Conservation (phyloP, 2,329 filamentous ascomycete genomes). For the Fusarium subtropicale region DNA sequence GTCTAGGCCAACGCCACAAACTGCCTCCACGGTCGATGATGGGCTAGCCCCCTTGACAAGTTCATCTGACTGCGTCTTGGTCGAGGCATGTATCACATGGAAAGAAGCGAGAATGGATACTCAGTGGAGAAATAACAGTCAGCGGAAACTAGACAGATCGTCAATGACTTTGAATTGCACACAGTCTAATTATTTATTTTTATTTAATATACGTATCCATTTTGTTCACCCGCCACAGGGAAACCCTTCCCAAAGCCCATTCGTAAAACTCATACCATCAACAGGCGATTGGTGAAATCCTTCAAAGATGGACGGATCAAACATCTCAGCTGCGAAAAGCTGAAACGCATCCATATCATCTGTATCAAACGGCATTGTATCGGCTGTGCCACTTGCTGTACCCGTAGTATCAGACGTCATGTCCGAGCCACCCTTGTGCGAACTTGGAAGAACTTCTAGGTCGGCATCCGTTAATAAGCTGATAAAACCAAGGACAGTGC, state of each 20-base stretch:
- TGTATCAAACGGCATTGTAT: background rate
- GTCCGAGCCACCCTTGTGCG: background rate
- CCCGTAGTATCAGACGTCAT: background rate
- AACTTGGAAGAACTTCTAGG: background rate
- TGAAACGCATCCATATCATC: background rate
- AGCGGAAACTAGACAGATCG: too few species aligned
- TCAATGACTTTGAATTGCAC: background rate
- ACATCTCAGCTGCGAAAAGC: background rate
- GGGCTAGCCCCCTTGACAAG: too few species aligned
- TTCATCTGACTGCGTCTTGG: too few species aligned
- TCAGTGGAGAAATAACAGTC: rapidly evolving
- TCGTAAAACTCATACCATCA: background rate
- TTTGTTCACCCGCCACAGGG: background rate
- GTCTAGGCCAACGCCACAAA: too few species aligned
- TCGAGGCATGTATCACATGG: too few species aligned
- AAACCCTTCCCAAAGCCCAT: background rate
- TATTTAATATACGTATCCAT: too few species aligned
- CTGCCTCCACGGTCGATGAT: too few species aligned
- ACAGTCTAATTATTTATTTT: background rate
- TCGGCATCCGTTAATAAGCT: background rate
- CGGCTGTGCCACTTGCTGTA: background rate
- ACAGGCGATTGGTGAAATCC: background rate
- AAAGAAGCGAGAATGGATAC: too few species aligned
- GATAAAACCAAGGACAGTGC: rapidly evolving
- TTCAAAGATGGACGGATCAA: background rate